phyloP scores from a whole-genome alignment of 1,139 yeast genomes.

The Tardiomyces digboiensis region DNA sequence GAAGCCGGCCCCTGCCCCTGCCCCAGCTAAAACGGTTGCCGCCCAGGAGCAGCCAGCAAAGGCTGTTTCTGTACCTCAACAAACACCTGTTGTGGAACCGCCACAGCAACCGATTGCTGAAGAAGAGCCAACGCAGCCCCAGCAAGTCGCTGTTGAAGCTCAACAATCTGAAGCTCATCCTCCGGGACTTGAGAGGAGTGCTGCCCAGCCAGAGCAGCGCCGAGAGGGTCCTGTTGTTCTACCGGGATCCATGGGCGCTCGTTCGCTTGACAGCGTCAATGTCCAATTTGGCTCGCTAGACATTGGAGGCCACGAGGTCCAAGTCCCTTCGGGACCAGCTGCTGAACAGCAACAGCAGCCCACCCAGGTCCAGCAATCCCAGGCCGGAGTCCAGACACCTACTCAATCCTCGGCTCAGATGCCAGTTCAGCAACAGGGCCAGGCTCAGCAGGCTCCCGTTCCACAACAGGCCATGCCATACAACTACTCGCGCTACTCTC shows the following conservation, averaged over 20 bases:
- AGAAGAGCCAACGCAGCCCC: constrained; percentile 1
- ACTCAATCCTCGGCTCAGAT: constrained; percentile 10
- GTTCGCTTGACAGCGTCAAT: constrained; percentile 32
- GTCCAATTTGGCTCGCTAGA: constrained; percentile 63
- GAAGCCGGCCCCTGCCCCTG: constrained; percentile 30
- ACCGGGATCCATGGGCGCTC: constrained; percentile 38
- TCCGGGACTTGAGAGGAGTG: constrained; percentile 4
- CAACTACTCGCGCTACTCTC: constrained; percentile 1
- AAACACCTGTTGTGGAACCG: constrained; percentile 4
- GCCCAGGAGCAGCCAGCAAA: constrained; percentile 12
- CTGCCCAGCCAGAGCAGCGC: constrained; percentile 5
- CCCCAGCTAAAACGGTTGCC: constrained; percentile 21
- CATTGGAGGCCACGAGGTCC: constrained; percentile 25
- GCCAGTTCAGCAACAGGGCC: constrained; percentile 11
- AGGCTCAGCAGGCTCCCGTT: constrained; percentile 5
- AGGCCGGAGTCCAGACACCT: constrained; percentile 4
- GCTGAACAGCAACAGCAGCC: neutral
- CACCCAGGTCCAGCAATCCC: constrained; percentile 4
- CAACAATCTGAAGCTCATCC: constrained; percentile 7
- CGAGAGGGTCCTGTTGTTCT: constrained; percentile 44
- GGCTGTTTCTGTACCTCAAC: constrained; percentile 11
- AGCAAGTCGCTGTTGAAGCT: constrained; percentile 1
- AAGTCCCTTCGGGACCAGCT: constrained; percentile 9
- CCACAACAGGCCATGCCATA: constrained; percentile 5
- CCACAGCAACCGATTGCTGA: constrained; percentile 10